Evolutionary conservation across 2,329 filamentous ascomycete species (phyloP), one percentile per base, ranked within the genome.

Genomic region (Penicillium aurantiogriseum): DNA sequence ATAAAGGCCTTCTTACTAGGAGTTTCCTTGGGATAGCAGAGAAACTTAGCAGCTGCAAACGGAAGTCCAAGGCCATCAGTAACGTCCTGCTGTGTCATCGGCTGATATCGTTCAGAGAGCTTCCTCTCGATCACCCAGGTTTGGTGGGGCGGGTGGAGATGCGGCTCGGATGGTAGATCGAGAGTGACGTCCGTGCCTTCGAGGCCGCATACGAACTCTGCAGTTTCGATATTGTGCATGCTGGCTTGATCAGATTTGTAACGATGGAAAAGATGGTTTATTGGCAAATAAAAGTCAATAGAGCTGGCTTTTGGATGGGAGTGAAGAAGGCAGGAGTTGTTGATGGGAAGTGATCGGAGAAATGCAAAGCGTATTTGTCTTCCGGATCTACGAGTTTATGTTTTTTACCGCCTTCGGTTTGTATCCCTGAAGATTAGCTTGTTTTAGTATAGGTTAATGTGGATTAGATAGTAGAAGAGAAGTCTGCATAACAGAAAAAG

Each of bases 91-190:
- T 58, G 58, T 21, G 46, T 58, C 58, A 60, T 51, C 23, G 0
- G 23, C 17, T 51, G 27, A 38, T 25, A 35, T 51, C 54, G 33
- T 51, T 60, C 55, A 35, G 50, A 50, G 43, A 60, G 58, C 47
- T 58, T 60, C 54, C 38, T 56, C 10, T 60, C 55, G 27, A 60
- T 56, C 35, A 58, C 55, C 55, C 54, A 60, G 40, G 51, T 45
- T 35, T 60, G 58, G 45, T 33, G 55, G 25, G 58, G 36, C 36
- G 53, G 52, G 38, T 49, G n/a, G 33, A 55, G 36, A 56, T 27
- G 42, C 36, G 52, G 57, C 48, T 59, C 52, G 44, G 43, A 29
- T 45, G 53, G 53, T 52, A 53, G 48, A 44, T 59, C 53, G 23
- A 59, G 53, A 53, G 36, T 59, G 52, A 59, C 39, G 29, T 53